Evolutionary conservation across 768 basidiomycete genomes (phyloP), one percentile per base, ranked within the genome.

Genomic region (Podaxis sp.): DNA sequence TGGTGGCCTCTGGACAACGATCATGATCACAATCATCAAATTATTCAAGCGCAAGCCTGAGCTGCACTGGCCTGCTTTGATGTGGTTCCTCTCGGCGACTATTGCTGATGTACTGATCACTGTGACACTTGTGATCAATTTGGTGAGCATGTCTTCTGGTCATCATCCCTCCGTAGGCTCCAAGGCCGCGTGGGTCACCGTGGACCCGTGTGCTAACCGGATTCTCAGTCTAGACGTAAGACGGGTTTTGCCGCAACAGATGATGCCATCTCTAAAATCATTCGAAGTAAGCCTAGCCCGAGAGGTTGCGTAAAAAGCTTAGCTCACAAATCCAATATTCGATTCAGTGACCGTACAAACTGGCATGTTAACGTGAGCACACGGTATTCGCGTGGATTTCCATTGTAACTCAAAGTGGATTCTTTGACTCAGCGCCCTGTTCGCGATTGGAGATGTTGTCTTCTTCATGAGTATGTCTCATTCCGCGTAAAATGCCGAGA

Each of bases 31-130:
- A 0, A 66, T 73, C 36, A 60, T 82, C 25, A 74, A 74, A 43
- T 66, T 73, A 0, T 82, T 79, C 63, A 63, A 72, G 1, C 71
- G 73, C 27, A 82, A 81, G 63, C 77, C 78, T 11, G 75, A 80
- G 64, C 71, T 81, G 4, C 79, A 81, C 57, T 74, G 72, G 69
- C 74, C 78, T 0, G 80, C 79, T 4, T 70, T 82, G 1, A 54
- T 78, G 29, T 82, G 80, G 81, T 76, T 82, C 61, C 65, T 81
- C 5, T 65, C 80, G 11, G 79, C 80, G 4, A 76, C 73, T 13
- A 66, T 77, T 4, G 76, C 77, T 1, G 80, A 82, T 65, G 64
- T 80, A 0, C 63, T 77, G 50, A 81, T 81, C 40, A 81, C 80
- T 0, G 63, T 68, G 40, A 75, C 76, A 1, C 70, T 81, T 36